A percentile compares a stretch with the other conserved stretches of the same genome.
Evolutionary conservation across 257 asterid genomes (phyloP).

Genomic region (Solanum ahanhuiri): DNA sequence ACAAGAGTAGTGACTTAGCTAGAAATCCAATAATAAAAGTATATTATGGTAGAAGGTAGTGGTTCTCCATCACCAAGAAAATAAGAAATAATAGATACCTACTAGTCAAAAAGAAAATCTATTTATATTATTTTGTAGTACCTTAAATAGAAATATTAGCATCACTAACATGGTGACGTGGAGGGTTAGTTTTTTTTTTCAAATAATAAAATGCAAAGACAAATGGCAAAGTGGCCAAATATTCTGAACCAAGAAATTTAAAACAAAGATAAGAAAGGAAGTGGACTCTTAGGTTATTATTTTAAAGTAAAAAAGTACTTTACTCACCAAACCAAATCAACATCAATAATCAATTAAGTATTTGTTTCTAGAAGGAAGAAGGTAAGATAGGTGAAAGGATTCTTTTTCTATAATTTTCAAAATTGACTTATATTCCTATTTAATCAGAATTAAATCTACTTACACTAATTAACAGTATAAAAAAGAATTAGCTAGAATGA

Average conservation of each 20-base stretch:
- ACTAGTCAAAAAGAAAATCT: not conserved
- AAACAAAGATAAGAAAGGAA: not conserved
- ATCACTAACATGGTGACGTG: not conserved
- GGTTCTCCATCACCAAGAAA: not conserved
- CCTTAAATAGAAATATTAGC: not conserved
- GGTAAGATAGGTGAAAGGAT: constrained; percentile 5
- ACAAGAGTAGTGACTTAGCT: not conserved
- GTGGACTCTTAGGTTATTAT: not conserved
- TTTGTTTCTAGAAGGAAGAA: constrained; percentile 20
- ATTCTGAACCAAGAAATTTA: not conserved
- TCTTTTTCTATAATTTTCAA: not conserved
- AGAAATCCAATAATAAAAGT: not conserved
- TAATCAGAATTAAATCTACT: not conserved
- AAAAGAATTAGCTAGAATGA: not conserved
- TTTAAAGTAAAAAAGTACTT: not conserved
- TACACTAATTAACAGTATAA: not conserved
- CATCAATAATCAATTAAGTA: not conserved
- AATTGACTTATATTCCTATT: not conserved
- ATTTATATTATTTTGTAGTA: not conserved
- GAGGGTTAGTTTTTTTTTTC: not conserved
- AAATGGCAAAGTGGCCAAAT: not conserved
- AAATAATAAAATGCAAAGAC: not conserved
- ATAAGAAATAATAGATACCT: not conserved
- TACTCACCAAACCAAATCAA: constrained; percentile 3
- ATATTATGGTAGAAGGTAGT: not conserved